Base-by-base conservation (phyloP, 371 early-diverging fungal genomes). In the Circinella minor region DNA sequence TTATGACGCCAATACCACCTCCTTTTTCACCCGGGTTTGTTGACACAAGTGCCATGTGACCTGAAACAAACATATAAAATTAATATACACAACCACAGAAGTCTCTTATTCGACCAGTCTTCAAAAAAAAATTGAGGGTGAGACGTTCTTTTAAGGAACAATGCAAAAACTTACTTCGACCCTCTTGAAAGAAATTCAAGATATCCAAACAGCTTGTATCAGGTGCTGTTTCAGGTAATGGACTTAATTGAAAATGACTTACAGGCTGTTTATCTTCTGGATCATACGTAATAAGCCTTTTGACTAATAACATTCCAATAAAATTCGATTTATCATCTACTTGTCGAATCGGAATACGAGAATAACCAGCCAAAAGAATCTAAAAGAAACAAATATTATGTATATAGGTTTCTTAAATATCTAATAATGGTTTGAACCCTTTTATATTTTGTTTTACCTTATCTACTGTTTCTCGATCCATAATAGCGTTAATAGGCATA, bases 151-250 rank as follows among this genome's bases (percentile, higher is more conserved):
- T 6, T 9, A 43, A 43, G 43, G 3, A 11, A 43, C 8, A 54
- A 54, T 13, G 15, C 59, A 48, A 49, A 27, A 6, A 65, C 68
- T 71, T 77, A 80, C 95, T 90, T 74, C 92, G 86, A 37, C 96
- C 93, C 64, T 94, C 94, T 82, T 98, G 96, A 80, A 98, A 98
- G 64, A 93, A 90, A 74, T 97, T 96, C 36, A 98, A 83, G 60
- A 98, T 93, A 48, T 97, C 96, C 71, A 94, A 91, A 55, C 95
- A 88, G 47, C 94, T 92, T 14, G 92, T 92, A 57, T 91, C 88
- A 18, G 81, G 85, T 55, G 67, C 84, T 4, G 95, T 93, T 47
- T 91, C 86, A 4, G 96, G 96, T 18, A 96, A 86, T 1, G 87
- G 79, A 46, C 92, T 88, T 54, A 96, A 87, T 10, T 81, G 81